Base-by-base conservation (phyloP, 108 stramenopile genomes). In the Cyclotella choctawhatcheeana region DNA sequence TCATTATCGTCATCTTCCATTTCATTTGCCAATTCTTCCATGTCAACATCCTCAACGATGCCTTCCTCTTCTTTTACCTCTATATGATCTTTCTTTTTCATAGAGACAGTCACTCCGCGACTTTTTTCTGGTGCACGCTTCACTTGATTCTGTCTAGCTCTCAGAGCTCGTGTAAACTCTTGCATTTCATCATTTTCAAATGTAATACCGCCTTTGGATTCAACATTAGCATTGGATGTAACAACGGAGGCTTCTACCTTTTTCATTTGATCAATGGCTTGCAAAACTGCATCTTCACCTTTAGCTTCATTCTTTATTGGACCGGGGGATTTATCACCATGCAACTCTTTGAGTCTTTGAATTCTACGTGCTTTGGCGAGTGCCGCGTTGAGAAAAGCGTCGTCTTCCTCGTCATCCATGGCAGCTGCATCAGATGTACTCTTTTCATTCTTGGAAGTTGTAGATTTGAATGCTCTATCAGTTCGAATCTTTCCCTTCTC, bases 321-420 rank as follows among this genome's bases (percentile, higher is more conserved):
- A n/a, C 69, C 34, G 47, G 56, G 66, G 2, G 65, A 33, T 62
- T 30, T 50, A 18, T 24, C 37, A 47, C 61, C 50, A 30, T 58
- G 45, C 83, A 94, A 64, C 50, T 88, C 89, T 50, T 80, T 83
- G 24, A 96, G 78, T 29, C 86, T 73, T 58, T 88, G 80, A 70
- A 96, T 70, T 7, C 95, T 75, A 43, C 93, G 83, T 18, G 95
- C 95, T 79, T 96, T 96, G 34, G 90, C 91, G 25, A 96, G 60
- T 5, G 95, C 95, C 18, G 92, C 95, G 65, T 91, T 93, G 54
- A 96, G 64, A 67, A 91, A 92, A 13, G 88, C 88, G 68, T 96
- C 95, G 56, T 93, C 95, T 16, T 86, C 89, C 26, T 85, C 95
- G 5, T 82, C 89, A 17, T 90, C 89, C 0, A 54, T 71, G 21